phyloP scores from a whole-genome alignment of 352 stramenopile species.

The Phytophthora sojae region DNA sequence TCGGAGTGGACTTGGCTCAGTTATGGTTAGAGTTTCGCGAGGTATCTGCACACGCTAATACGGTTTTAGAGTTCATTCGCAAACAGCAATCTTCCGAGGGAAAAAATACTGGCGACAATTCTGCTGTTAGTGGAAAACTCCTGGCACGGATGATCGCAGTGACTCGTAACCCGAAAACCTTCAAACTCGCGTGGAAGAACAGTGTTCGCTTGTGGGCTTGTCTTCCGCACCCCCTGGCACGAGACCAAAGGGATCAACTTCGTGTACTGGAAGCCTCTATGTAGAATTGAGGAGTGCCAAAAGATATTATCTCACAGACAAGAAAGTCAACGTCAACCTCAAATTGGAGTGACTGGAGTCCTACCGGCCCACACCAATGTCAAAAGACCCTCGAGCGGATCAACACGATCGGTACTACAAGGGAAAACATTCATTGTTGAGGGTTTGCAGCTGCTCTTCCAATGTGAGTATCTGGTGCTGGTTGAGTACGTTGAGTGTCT shows the following conservation, averaged over 20 bases:
- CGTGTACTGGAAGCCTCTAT: not conserved
- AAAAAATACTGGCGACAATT: no score
- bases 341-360: not conserved
- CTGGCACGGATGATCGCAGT: not conserved
- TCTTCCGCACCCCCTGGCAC: not conserved
- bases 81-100: not conserved
- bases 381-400: no score
- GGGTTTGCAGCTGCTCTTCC: conserved; percentile 31
- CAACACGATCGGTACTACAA: not conserved
- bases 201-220: not conserved
- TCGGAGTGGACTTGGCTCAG: not conserved
- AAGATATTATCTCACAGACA: not conserved
- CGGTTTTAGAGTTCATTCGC: not conserved
- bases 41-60: not conserved
- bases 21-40: not conserved
- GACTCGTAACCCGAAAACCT: not conserved
- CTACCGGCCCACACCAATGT: no score
- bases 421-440: conserved; percentile 5
- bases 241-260: not conserved
- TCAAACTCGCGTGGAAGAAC: not conserved
- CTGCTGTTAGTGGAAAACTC: not conserved
- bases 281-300: not conserved
- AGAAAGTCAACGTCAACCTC: not conserved
- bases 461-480: not conserved
- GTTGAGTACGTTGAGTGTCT: not conserved